phyloP scores from a whole-genome alignment of 768 basidiomycete species.

The Gloeophyllum trabeum region DNA sequence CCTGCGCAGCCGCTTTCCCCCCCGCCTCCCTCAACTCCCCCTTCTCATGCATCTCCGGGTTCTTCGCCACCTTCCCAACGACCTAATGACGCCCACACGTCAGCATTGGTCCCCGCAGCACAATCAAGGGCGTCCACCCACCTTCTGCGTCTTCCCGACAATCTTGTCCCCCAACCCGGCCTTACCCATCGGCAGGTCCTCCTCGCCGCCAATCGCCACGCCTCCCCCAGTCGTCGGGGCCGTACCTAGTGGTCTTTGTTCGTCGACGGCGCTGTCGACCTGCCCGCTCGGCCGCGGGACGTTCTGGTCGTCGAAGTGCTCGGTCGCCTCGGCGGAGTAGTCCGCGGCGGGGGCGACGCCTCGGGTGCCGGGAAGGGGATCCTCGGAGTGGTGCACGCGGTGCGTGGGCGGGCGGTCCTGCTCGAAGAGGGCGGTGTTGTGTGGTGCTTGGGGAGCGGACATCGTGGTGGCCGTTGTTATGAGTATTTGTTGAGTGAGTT shows the following conservation, averaged over 20 bases:
- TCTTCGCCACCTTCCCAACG: conserved; percentile 34
- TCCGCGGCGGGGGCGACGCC: conserved; percentile 18
- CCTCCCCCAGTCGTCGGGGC: conserved; percentile 24
- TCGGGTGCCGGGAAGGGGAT: conserved; percentile 34
- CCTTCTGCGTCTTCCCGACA: conserved; percentile 49
- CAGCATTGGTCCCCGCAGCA: neutral
- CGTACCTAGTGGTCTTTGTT: conserved; percentile 23
- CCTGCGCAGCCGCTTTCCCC: conserved; percentile 31
- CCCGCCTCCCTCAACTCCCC: conserved; percentile 44
- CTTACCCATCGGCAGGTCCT: conserved; percentile 25
- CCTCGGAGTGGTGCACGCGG: conserved; percentile 34
- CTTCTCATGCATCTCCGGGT: conserved; percentile 40
- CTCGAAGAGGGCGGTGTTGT: neutral
- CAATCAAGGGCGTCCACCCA: conserved; percentile 9
- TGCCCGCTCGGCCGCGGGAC: neutral
- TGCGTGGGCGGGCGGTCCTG: conserved; percentile 20
- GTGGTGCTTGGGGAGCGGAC: neutral
- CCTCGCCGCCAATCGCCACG: conserved; percentile 21
- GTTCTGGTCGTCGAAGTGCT: conserved; percentile 12
- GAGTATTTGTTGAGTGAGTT: neutral
- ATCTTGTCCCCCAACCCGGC: conserved; percentile 39
- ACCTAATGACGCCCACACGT: conserved; percentile 20
- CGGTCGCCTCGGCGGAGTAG: conserved; percentile 28
- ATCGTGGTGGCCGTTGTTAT: neutral
- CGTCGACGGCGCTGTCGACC: conserved; percentile 1